Base-by-base conservation (phyloP, 2,329 filamentous ascomycete species). In the Sporothrix luriei region DNA sequence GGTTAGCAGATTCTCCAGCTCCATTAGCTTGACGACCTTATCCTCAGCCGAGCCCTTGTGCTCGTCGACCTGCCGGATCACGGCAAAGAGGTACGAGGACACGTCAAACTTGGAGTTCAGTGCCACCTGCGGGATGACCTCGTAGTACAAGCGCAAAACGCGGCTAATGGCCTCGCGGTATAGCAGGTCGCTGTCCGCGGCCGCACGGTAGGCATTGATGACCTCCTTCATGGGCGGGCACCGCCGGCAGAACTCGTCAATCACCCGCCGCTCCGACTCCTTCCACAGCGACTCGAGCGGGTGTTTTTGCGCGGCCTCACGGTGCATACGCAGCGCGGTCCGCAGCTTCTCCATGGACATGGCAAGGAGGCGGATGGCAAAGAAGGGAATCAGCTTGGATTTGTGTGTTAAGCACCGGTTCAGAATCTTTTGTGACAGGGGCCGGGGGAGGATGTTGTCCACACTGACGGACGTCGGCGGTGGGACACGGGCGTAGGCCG, bases 21-120 rank as follows among this genome's bases (percentile, higher is more conserved):
- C 92, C 75, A 94, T 86, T 11, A 91, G 78, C 26, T 87, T 82
- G 61, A 94, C 81, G 1, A 84, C 83, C 65, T 83, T 79, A 64
- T 84, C 80, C 68, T 82, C 80, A 78, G 61, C 87, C 82, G 62
- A 73, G 54, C 54, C 84, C 2, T 82, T 79, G 19, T 84, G 81
- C 16, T 84, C 78, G 55, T 90, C 87, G 11, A 92, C 79, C 43
- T 84, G 84, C 69, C 85, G 83, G 59, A 98, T 81, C 0, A 89
- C 85, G 70, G 88, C 86, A 9, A 90, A 88, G 19, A 99, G 84
- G 24, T 91, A 85, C 0, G 90, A 82, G 0, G 94, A 95, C 4
- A 97, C 90, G 76, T 98, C 95, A 75, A 97, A 95, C 73, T 91
- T 95, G 74, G 93, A 91, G 73, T 90, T 89, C 16, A 96, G 83